Base-by-base conservation (phyloP, 495 filamentous ascomycete species). In the Xylaria cubensis region DNA sequence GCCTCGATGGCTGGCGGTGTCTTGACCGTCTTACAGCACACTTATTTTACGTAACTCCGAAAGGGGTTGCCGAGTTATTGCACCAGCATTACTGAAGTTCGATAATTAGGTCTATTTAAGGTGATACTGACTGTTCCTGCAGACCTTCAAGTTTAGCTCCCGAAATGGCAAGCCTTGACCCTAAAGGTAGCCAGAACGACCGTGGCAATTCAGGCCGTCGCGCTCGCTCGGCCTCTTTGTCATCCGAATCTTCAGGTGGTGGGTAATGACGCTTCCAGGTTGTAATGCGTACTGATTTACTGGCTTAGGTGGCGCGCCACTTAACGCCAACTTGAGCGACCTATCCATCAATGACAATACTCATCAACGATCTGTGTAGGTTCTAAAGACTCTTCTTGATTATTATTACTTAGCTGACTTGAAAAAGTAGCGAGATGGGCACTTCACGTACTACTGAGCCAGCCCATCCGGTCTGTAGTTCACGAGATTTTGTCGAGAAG, bases 231-330 rank as follows among this genome's bases (percentile, higher is more conserved):
- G 69, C 69, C 13, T 71, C 69, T 1, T 46, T 71, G 24, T 71
- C 69, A 2, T 71, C 69, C 34, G 69, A 71, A 19, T 71, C 69
- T 26, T 71, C 69, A 41, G 69, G 69, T 55, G 69, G 68, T 64
- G 13, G 34, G 67, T 61, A 29, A 50, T 26, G 10, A 39, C 8
- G 19, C 21, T 61, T 50, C 19, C 3, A 6, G 0, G 10, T 44
- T 62, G 13, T 36, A 53, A 3, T 6, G 39, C 55, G 41, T 53
- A 58, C 68, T 70, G 36, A 70, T 36, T 21, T 19, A 10, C 15
- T 64, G 50, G 48, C 1, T 12, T 34, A 71, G 69, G 69, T 44
- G 69, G 59, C 24, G 69, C 69, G 46, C 59, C 69, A 9, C 69
- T 71, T 6, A 55, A 71, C 42, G 26, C 39, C 5, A 48, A n/a